Base-by-base conservation (phyloP, 768 basidiomycete species). In the Kwoniella mangroviensis region DNA sequence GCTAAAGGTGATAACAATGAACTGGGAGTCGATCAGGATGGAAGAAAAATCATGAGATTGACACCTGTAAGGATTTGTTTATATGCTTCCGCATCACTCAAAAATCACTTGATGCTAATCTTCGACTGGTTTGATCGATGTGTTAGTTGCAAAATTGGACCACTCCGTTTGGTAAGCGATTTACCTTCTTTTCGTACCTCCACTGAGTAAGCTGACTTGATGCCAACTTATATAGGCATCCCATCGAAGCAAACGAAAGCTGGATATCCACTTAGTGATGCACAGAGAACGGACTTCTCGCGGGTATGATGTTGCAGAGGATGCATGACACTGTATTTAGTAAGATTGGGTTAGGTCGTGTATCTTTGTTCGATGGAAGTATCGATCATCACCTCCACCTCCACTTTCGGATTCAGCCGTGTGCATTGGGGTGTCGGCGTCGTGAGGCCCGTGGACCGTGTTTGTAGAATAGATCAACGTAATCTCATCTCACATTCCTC, bases 71-170 rank as follows among this genome's bases (percentile, higher is more conserved):
- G 63, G 9, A 34, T 34, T 22, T 15, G 24, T 12, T 7, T 64
- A 19, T 13, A 1, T 6, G 22, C 26, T 40, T 26, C 17, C 6
- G 15, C 10, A 24, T 45, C 15, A 12, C 4, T n/a, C 6, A n/a
- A 62, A 43, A 11, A 21, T 43, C n/a, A 22, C 15, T 43, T 45
- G 13, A 26, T 22, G 21, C 62, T 63, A 21, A 63, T 51, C 7
- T 12, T 34, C 34, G 4, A 34, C 34, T 34, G 34, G 6, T 3
- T 34, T 34, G 34, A 49, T 15, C 28, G 1, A 59, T 65, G 10
- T n/a, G 58, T 1, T 21, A 67, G 66, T 55, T 67, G 22, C 56
- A 67, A 22, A 60, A 67, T 19, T 67, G 66, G 66, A 52, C 66
- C 15, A 52, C 58, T 13, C 66, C 58, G 4, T 60, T 67, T 28